Base-by-base conservation (phyloP, 495 filamentous ascomycete genomes). In the Aspergillus asperescens region DNA sequence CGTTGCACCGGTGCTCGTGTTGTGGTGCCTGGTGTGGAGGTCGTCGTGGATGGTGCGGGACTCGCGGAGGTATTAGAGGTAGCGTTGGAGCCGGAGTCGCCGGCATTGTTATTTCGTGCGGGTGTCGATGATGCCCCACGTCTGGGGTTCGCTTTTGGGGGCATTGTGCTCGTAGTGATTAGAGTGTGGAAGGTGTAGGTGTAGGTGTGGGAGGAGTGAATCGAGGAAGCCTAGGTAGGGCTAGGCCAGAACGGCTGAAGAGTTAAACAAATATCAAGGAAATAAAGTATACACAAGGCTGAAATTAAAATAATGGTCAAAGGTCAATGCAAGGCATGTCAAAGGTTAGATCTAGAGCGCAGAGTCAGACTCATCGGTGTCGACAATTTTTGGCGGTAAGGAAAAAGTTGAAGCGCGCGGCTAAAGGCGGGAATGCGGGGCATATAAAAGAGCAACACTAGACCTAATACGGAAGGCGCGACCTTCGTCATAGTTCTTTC, bases 101-200 rank as follows among this genome's bases (percentile, higher is more conserved):
- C 24, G 50, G 41, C 39, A 7, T 52, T 27, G 28, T 55, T 44
- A 24, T 19, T 24, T 22, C 50, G 40, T 32, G 59, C 32, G 10
- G 52, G 24, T 6, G 46, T 43, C n/a, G 55, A 32, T 12, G 65
- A 50, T 41, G 62, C 52, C 53, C 68, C 62, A 50, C 68, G 66
- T 27, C 71, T 64, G 35, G 67, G 42, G 34, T 54, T 58, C 10
- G 62, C 64, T 66, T 76, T 77, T 22, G 72, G 74, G 43, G 73
- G 74, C 74, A 77, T 46, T 68, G 34, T 41, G n/a, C n/a, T 59
- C 34, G 49, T 38, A 38, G 42, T 47, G 57, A 25, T 32, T n/a
- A n/a, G n/a, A n/a, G n/a, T n/a, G n/a, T n/a, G n/a, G 3, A 9
- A 12, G 10, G 29, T 37, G 7, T 29, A 23, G 8, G 24, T n/a